These are phyloP conservation scores for Misopates orontium DNA, from an alignment of 257 asterid genomes.

Conservation along the genomic window DNA sequence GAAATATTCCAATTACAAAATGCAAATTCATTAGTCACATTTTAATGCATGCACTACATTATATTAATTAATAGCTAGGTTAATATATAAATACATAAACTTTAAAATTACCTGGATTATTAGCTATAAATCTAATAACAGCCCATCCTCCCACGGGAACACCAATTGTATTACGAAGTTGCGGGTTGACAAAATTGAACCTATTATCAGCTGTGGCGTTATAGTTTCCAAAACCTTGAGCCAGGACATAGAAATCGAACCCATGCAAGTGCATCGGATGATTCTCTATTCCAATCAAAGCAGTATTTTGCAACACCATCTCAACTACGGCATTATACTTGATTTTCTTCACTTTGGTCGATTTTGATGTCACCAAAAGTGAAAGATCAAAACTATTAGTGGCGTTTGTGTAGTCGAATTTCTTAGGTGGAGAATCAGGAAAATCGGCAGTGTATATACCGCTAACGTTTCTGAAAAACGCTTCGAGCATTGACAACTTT, in stretches of 20 bases:
- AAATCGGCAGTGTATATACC: constrained; percentile 56
- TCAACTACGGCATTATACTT: constrained; percentile 45
- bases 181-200: constrained; percentile 48
- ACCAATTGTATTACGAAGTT: constrained; percentile 51
- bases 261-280: constrained; percentile 68
- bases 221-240: constrained; percentile 60
- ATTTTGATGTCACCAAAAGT: constrained; percentile 33
- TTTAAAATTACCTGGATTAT: constrained; percentile 52
- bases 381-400: constrained; percentile 24
- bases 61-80: too few species aligned
- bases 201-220: constrained; percentile 27
- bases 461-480: constrained; percentile 40
- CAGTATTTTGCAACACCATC: constrained; percentile 55
- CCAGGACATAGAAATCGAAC: constrained; percentile 51
- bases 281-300: constrained; percentile 42
- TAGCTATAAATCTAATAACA: constrained; percentile 46
- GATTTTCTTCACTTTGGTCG: constrained; percentile 49
- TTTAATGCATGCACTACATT: too few species aligned
- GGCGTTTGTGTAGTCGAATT: constrained; percentile 45
- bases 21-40: not conserved
- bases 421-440: constrained; percentile 41
- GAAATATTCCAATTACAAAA: not conserved
- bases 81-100: not conserved
- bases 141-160: constrained; percentile 72
- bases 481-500: constrained; percentile 52